phyloP scores from a whole-genome alignment of 768 basidiomycete genomes.

The Mycena chlorophos region DNA sequence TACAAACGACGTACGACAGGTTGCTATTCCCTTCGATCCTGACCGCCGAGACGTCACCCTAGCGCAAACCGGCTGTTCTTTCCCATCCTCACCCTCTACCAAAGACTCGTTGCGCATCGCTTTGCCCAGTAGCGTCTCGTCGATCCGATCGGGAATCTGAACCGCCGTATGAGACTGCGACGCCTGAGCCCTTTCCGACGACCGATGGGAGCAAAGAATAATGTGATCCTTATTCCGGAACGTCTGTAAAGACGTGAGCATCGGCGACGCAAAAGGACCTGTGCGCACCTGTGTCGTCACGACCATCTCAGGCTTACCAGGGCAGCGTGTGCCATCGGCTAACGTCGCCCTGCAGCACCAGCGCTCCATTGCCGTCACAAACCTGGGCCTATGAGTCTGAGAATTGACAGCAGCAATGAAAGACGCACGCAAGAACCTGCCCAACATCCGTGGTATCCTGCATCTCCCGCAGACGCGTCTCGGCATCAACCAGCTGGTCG shows the following conservation, averaged over 20 bases:
- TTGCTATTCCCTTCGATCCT: conserved; percentile 1
- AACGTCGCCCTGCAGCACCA: background rate
- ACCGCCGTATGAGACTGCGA: conserved; percentile 1
- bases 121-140: background rate
- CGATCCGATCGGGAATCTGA: conserved; percentile 1
- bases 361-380: background rate
- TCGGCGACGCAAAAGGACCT: background rate
- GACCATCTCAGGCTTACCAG: background rate
- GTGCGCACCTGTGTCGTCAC: background rate
- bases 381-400: background rate
- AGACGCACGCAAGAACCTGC: conserved; percentile 2
- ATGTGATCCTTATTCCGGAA: conserved; percentile 1
- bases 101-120: background rate
- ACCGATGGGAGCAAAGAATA: conserved; percentile 1
- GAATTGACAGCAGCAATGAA: background rate
- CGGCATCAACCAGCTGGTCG: conserved; percentile 1
- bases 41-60: background rate
- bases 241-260: background rate
- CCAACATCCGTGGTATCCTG: conserved; percentile 4
- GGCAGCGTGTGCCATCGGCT: background rate
- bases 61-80: background rate
- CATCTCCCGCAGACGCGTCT: conserved; percentile 3
- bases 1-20: background rate
- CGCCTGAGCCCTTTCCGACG: background rate
- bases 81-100: background rate